These are phyloP conservation scores for Exserohilum turcica DNA, from an alignment of 2,329 filamentous ascomycete species.

Conservation along the genomic window DNA sequence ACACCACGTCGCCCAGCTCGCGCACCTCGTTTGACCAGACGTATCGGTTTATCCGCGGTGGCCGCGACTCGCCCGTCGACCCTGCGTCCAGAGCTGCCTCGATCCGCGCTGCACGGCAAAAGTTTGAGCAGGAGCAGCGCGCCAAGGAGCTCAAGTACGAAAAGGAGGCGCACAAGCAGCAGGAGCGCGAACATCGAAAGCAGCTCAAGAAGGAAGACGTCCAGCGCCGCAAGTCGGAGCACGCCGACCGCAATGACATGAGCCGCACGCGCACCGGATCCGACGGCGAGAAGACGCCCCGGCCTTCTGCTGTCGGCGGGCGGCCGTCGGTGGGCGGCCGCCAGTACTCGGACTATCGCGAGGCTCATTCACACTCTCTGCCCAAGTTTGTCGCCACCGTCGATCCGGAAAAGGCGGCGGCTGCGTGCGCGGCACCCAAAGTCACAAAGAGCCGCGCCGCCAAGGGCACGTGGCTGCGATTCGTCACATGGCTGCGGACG, in stretches of 20 bases:
- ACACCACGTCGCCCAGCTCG: conserved; percentile 58
- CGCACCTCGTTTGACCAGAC: conserved; percentile 63
- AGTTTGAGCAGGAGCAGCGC: conserved; percentile 64
- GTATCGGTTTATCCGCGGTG: conserved; percentile 57
- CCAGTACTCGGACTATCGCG: conserved; percentile 47
- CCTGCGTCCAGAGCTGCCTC: conserved; percentile 60
- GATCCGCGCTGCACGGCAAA: conserved; percentile 61
- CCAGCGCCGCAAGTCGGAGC: conserved; percentile 50
- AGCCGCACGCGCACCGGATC: conserved; percentile 39
- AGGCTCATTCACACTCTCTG: conserved; percentile 43
- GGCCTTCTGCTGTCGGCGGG: conserved; percentile 38
- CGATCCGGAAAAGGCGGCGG: conserved; percentile 39
- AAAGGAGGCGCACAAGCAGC: conserved; percentile 56
- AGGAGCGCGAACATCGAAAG: conserved; percentile 52
- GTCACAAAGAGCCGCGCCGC: conserved; percentile 44
- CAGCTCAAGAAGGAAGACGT: conserved; percentile 52
- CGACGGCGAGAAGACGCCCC: conserved; percentile 40
- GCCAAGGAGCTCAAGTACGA: conserved; percentile 61
- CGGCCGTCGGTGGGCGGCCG: conserved; percentile 42
- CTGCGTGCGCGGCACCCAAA: conserved; percentile 30
- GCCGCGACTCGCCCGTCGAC: conserved; percentile 55
- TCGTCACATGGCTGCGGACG: conserved; percentile 63
- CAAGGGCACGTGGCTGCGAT: conserved; percentile 58
- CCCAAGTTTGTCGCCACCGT: conserved; percentile 40
- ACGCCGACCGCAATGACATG: conserved; percentile 35